These are phyloP conservation scores for Bruguiera gymnorhiza DNA, from an alignment of 345 rosid species.

Conservation along the genomic window DNA sequence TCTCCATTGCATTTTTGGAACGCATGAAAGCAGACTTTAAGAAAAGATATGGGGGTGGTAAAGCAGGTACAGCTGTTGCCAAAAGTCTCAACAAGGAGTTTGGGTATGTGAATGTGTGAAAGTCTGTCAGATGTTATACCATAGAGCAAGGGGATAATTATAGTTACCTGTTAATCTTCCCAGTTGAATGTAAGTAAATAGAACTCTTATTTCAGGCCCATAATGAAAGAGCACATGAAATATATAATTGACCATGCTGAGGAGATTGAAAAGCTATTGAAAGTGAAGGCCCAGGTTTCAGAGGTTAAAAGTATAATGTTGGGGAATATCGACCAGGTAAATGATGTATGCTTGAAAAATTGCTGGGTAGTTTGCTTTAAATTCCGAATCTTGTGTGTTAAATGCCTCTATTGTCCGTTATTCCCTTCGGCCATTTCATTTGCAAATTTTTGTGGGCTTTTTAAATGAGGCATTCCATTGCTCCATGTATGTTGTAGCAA, in stretches of 20 bases:
- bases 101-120: slow-evolving; percentile 49
- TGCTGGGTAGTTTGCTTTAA: neutral
- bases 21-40: slow-evolving; percentile 90
- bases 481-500: too few relatives aligned
- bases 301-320: slow-evolving; percentile 95
- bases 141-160: neutral
- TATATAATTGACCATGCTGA: slow-evolving; percentile 87
- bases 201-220: slow-evolving; percentile 48
- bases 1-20: slow-evolving; percentile 87
- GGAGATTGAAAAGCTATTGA: slow-evolving; percentile 87
- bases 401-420: too few relatives aligned
- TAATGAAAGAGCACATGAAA: slow-evolving; percentile 97
- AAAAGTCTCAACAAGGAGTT: slow-evolving; percentile 95
- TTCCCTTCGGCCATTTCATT: too few relatives aligned
- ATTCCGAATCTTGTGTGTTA: neutral
- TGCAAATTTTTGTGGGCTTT: too few relatives aligned
- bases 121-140: neutral
- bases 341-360: neutral
- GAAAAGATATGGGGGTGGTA: slow-evolving; percentile 90
- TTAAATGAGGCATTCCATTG: too few relatives aligned
- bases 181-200: slow-evolving; percentile 1
- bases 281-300: slow-evolving; percentile 98
- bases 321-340: slow-evolving; percentile 94
- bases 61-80: slow-evolving; percentile 86
- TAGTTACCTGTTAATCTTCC: neutral